phyloP scores from a whole-genome alignment of 306 rosid species.

The Leucaena leucocephala region DNA sequence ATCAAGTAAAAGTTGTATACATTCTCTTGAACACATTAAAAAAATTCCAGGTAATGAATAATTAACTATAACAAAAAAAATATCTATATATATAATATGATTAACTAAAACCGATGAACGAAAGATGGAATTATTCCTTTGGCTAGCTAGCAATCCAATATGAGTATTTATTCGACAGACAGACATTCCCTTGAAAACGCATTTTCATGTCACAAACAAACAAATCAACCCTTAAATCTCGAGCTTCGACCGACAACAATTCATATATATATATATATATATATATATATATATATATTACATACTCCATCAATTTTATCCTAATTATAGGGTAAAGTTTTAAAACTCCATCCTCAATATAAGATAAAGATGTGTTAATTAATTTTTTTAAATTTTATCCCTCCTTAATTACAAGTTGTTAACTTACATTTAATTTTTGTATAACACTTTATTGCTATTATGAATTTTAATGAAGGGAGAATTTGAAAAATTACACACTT shows the following conservation, averaged over 20 bases:
- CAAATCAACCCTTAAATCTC: constrained; percentile 57
- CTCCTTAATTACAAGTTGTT: no score
- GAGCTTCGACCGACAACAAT: constrained; percentile 38
- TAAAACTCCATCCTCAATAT: no score
- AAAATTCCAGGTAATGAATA: background rate
- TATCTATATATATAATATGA: background rate
- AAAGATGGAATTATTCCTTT: constrained; percentile 34
- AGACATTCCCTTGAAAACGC: constrained; percentile 72
- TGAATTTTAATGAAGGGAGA: no score
- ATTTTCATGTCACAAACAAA: constrained; percentile 58
- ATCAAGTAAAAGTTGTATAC: background rate
- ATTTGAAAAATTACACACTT: no score
- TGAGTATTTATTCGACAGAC: constrained; percentile 40
- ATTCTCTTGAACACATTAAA: background rate
- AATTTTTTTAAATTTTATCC: no score
- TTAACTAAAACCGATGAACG: constrained; percentile 4
- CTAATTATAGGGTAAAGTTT: no score
- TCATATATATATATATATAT: no score
- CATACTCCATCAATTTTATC: no score
- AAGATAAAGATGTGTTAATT: no score
- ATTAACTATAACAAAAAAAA: background rate
- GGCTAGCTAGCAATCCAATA: background rate
- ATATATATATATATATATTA: no score
- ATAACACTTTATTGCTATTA: no score
- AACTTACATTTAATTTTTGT: no score